Evolutionary conservation across 345 rosid genomes (phyloP).

Genomic region (Arabis hirsuta): DNA sequence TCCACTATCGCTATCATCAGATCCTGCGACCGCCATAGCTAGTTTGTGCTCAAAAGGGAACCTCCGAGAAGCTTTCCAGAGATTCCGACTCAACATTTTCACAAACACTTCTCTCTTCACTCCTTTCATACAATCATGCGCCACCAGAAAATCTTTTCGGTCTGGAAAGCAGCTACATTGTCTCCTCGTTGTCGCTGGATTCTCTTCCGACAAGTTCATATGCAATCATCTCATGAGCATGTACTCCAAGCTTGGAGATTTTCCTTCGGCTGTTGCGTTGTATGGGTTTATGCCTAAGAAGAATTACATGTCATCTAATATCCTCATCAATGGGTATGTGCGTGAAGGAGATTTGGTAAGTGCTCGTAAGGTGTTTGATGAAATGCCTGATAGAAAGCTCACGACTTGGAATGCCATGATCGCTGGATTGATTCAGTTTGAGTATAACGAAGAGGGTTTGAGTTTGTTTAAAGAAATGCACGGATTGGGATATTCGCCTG

Average conservation of each 20-base stretch:
- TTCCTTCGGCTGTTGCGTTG: conserved; percentile 49
- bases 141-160: conserved; percentile 39
- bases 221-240: conserved; percentile 74
- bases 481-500: conserved; percentile 54
- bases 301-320: conserved; percentile 80
- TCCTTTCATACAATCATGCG: conserved; percentile 61
- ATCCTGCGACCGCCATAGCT: conserved; percentile 45
- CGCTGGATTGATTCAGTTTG: conserved; percentile 56
- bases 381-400: conserved; percentile 64
- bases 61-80: conserved; percentile 61
- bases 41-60: conserved; percentile 59
- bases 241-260: conserved; percentile 68
- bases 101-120: conserved; percentile 60
- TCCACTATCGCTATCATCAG: conserved; percentile 31
- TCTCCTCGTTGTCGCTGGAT: conserved; percentile 68
- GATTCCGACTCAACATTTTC: conserved; percentile 59
- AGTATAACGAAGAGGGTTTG: conserved; percentile 64
- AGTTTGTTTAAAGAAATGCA: conserved; percentile 60
- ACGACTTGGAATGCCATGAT: conserved; percentile 78
- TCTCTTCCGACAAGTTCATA: conserved; percentile 61
- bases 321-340: conserved; percentile 60
- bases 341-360: conserved; percentile 50
- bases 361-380: conserved; percentile 67
- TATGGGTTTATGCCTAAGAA: conserved; percentile 55
- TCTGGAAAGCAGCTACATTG: conserved; percentile 71